These are phyloP conservation scores for Nicotiana attenuata DNA, from an alignment of 257 asterid species.

Conservation along the genomic window DNA sequence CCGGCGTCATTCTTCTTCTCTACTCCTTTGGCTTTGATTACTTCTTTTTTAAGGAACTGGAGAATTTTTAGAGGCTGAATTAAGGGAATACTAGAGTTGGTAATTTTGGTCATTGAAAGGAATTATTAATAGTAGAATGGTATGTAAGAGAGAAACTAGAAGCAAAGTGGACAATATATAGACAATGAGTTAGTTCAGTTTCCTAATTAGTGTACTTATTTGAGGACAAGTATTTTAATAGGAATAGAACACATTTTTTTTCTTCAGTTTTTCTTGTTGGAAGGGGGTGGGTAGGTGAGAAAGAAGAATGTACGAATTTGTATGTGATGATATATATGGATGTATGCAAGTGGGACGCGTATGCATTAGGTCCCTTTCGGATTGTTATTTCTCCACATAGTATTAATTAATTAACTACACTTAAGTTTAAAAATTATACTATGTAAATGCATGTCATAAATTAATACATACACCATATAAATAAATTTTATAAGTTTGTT, in stretches of 20 bases:
- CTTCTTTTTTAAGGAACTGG: conserved; percentile 23
- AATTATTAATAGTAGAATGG: conserved; percentile 14
- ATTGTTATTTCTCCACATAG: too few relatives aligned
- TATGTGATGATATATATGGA: too few relatives aligned
- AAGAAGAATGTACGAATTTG: too few relatives aligned
- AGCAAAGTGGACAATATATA: conserved; percentile 44
- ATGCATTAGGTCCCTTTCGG: too few relatives aligned
- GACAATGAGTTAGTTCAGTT: neutral
- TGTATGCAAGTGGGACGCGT: too few relatives aligned
- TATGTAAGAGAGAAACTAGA: conserved; percentile 46
- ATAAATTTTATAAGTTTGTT: too few relatives aligned
- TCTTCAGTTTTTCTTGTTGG: too few relatives aligned
- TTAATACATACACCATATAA: too few relatives aligned
- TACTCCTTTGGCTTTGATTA: conserved; percentile 9
- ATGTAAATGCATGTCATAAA: too few relatives aligned
- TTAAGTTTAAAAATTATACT: too few relatives aligned
- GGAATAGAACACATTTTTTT: neutral
- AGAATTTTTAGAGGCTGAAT: neutral
- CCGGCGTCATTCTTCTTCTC: conserved; percentile 30
- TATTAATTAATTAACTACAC: too few relatives aligned
- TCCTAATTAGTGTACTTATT: neutral
- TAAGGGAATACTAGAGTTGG: neutral
- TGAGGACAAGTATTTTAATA: neutral
- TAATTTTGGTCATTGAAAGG: neutral
- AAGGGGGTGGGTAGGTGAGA: too few relatives aligned